Base-by-base conservation (phyloP, 192 early-diverging fungal genomes). In the Dispira simplex region DNA sequence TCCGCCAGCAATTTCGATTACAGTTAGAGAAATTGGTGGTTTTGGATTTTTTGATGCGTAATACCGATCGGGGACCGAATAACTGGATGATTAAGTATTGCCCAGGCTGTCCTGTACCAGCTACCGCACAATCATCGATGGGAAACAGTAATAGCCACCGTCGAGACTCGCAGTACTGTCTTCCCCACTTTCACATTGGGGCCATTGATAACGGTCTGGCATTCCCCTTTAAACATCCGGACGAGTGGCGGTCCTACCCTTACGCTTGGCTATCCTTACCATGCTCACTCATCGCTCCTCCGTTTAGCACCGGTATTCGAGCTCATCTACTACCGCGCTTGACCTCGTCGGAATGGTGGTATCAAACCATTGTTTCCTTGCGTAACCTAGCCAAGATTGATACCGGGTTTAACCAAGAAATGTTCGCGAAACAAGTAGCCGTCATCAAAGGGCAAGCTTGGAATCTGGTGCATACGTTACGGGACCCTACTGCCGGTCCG, bases 151-250 rank as follows among this genome's bases (percentile, higher is more conserved):
- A 39, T 39, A 39, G 32, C 6, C 21, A 10, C 9, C 54, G 32
- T 25, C 27, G 11, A 21, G 25, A 64, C 16, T 9, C 21, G 11
- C 26, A 14, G 18, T 49, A 32, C 13, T 20, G n/a, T 25, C 51
- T 13, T 39, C 64, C 72, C 8, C 85, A 83, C 64, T 68, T 93
- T 14, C 85, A 87, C 51, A 77, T 94, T 8, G 90, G 89, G 0
- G 91, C 90, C 47, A 95, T 95, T 65, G 92, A 95, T 69, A 92
- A 95, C 67, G 92, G 92, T 11, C 77, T 95, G n/a, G 89, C 92
- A 3, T 95, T 95, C 64, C 92, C 92, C 0, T 89, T 81, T 71
- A 92, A 95, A 59, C 92, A 95, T 64, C 92, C 92, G 0, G 90
- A 95, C 67, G 73, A 81, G 49, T 90, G 85, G 83, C 72, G 92